A percentile compares a stretch with the other conserved stretches of the same genome.
Conservation (phyloP, 2,329 filamentous ascomycete species). For the Phaeosphaeriaceae sp. region DNA sequence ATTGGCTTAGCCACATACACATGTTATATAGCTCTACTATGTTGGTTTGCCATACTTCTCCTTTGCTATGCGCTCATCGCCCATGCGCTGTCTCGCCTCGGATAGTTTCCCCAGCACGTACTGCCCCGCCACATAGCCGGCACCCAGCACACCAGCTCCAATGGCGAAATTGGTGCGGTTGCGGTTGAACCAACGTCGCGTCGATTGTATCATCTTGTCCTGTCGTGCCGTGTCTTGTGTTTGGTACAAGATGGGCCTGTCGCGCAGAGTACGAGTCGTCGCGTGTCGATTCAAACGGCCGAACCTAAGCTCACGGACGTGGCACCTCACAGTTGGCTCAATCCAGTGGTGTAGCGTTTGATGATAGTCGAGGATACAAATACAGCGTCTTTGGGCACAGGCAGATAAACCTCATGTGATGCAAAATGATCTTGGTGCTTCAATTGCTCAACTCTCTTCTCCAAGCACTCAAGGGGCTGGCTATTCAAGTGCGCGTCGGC, state of each 20-base stretch:
- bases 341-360: not conserved
- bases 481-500: slow-evolving; percentile 5
- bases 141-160: slow-evolving; percentile 84
- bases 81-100: slow-evolving; percentile 95
- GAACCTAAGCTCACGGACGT: slow-evolving; percentile 9
- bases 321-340: slow-evolving; percentile 12
- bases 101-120: slow-evolving; percentile 91
- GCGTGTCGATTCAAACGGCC: slow-evolving; percentile 16
- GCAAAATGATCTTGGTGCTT: not conserved
- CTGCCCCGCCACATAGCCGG: slow-evolving; percentile 88
- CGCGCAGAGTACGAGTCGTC: slow-evolving; percentile 13
- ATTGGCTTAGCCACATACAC: slow-evolving; percentile 2
- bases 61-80: slow-evolving; percentile 90
- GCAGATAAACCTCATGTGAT: not conserved
- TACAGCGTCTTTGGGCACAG: not conserved
- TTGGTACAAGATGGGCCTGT: not conserved
- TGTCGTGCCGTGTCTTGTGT: slow-evolving; percentile 5
- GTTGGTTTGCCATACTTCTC: slow-evolving; percentile 75
- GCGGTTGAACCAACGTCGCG: slow-evolving; percentile 88
- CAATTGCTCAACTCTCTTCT: not conserved
- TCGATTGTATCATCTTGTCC: slow-evolving; percentile 68
- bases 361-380: not conserved
- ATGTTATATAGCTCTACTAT: too few species aligned
- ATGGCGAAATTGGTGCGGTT: slow-evolving; percentile 90
- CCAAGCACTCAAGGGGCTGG: slow-evolving; percentile 16